Conservation (phyloP, 2,329 filamentous ascomycete genomes). For the Rosellinia necatrix region DNA sequence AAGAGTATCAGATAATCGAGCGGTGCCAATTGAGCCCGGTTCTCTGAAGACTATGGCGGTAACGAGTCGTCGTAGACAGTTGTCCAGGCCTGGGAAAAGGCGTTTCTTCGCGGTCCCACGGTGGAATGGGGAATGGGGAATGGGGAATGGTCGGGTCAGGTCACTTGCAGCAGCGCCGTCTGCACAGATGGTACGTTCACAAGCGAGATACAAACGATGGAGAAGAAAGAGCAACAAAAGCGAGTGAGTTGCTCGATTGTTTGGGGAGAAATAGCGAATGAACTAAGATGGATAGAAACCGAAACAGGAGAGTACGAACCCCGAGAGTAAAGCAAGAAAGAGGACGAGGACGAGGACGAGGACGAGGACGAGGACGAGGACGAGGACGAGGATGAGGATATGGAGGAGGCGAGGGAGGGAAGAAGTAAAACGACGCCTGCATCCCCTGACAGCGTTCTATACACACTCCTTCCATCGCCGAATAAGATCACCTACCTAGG, state of each 20-base stretch:
- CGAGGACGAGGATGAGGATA: too few relatives aligned
- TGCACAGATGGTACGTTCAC: too few relatives aligned
- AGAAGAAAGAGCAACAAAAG: slow-evolving; percentile 33
- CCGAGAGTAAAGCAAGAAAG: slow-evolving; percentile 18
- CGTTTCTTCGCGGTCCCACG: neutral
- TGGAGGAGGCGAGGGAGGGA: too few relatives aligned
- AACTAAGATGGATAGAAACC: neutral
- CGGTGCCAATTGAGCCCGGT: neutral
- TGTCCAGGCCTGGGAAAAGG: neutral
- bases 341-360: slow-evolving; percentile 12
- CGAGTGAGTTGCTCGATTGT: slow-evolving; percentile 37
- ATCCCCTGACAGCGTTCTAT: too few relatives aligned
- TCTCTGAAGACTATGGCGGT: neutral
- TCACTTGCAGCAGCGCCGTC: slow-evolving; percentile 11
- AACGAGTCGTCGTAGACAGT: slow-evolving; percentile 10
- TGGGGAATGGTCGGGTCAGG: slow-evolving; percentile 22
- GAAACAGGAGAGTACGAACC: slow-evolving; percentile 22
- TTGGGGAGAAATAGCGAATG: slow-evolving; percentile 33
- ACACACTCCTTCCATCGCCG: neutral
- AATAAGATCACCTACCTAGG: neutral
- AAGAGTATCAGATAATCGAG: slow-evolving; percentile 28
- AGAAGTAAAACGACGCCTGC: too few relatives aligned
- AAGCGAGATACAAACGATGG: slow-evolving; percentile 16
- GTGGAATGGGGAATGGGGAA: slow-evolving; percentile 26
- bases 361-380: too few relatives aligned